Evolutionary conservation across 106 monocot genomes (phyloP).

Genomic region (Chionographis japonica): DNA sequence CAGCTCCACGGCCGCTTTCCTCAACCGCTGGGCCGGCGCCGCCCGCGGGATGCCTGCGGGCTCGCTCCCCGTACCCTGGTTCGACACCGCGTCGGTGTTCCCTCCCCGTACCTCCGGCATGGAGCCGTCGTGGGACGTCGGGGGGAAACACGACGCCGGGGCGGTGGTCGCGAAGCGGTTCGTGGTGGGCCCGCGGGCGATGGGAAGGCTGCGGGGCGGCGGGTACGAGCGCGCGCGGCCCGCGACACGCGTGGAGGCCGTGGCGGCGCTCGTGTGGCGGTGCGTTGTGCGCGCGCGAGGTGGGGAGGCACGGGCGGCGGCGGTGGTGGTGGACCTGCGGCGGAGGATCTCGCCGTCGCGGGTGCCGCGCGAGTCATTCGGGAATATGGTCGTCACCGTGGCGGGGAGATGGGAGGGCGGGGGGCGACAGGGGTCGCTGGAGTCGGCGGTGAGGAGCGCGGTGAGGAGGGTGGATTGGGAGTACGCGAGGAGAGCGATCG

Average conservation of each 20-base stretch:
- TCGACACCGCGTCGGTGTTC: constrained; percentile 6
- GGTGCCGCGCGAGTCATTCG: neutral
- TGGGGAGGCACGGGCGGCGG: too few relatives aligned
- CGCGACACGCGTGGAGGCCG: too few relatives aligned
- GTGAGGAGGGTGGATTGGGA: constrained; percentile 4
- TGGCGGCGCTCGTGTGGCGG: too few relatives aligned
- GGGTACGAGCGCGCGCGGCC: neutral
- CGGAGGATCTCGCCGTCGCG: neutral
- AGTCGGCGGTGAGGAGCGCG: constrained; percentile 5
- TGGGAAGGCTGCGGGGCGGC: constrained; percentile 8
- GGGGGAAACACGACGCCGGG: neutral
- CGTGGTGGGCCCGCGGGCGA: neutral
- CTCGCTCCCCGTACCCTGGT: neutral
- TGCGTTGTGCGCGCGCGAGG: too few relatives aligned
- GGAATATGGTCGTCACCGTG: constrained; percentile 7
- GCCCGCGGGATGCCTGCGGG: neutral
- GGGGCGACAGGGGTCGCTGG: neutral
- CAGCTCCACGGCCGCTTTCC: constrained; percentile 24
- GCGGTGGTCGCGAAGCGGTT: neutral
- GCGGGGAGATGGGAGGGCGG: neutral
- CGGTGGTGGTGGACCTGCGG: too few relatives aligned
- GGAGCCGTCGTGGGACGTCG: neutral
- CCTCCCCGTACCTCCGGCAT: constrained; percentile 1
- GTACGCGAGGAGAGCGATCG: constrained; percentile 3
- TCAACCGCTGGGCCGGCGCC: constrained; percentile 14